phyloP scores from a whole-genome alignment of 441 rosid species.

The Syzygium malaccense region DNA sequence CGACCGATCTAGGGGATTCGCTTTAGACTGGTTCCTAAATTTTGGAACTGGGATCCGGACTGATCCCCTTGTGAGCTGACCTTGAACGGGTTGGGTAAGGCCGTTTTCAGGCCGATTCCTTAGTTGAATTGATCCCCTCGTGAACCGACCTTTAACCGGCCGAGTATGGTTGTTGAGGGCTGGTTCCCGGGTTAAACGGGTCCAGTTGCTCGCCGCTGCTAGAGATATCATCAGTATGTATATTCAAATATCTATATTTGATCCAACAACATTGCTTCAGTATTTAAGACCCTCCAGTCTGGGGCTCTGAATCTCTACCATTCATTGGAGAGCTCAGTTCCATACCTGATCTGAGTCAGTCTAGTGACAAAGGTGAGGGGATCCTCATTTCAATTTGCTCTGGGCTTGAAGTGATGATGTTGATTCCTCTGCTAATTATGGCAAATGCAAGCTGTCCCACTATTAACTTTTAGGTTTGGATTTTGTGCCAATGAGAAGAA shows the following conservation, averaged over 20 bases:
- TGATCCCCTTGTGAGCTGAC: background rate
- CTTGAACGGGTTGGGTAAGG: background rate
- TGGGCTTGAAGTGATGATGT: background rate
- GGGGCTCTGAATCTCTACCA: background rate
- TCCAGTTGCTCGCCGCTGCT: background rate
- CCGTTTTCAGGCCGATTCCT: background rate
- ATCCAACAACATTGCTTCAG: background rate
- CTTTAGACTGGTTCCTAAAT: background rate
- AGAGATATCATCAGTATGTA: background rate
- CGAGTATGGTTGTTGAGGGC: background rate
- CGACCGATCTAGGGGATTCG: background rate
- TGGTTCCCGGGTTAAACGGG: background rate
- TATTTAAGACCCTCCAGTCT: background rate
- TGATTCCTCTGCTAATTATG: background rate
- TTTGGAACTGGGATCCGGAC: background rate
- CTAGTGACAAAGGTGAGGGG: background rate
- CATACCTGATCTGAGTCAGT: background rate
- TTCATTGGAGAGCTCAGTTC: background rate
- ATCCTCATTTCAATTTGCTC: background rate
- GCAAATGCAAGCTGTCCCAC: background rate
- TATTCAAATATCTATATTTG: background rate
- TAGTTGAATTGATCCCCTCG: background rate
- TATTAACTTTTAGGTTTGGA: background rate
- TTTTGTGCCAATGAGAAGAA: background rate
- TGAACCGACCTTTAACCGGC: background rate